Evolutionary conservation across 129 eudicot genomes (phyloP).

Genomic region (Sambucus nigra): DNA sequence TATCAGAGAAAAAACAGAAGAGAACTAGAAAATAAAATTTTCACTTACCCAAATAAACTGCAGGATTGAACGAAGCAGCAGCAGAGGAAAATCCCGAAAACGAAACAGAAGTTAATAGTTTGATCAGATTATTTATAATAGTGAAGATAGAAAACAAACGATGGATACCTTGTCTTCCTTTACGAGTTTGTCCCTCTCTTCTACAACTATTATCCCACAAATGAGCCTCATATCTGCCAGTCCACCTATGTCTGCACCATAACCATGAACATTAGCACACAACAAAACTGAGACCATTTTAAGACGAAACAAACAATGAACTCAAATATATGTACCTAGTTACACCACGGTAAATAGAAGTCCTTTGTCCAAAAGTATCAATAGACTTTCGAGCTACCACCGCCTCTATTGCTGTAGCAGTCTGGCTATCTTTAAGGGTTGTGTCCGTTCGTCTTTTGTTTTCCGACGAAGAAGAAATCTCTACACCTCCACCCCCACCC

Average conservation of each 20-base stretch:
- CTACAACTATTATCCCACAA: constrained; percentile 97
- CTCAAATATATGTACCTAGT: constrained; percentile 45
- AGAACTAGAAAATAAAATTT: constrained; percentile 12
- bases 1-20: constrained; percentile 4
- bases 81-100: constrained; percentile 2
- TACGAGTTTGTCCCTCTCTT: constrained; percentile 97
- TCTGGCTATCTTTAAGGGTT: constrained; percentile 33
- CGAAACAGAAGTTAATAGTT: constrained; percentile 12
- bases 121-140: constrained; percentile 21
- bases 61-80: constrained; percentile 31
- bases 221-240: constrained; percentile 97
- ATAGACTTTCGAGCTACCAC: constrained; percentile 40
- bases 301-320: background rate
- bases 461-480: constrained; percentile 28
- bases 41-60: constrained; percentile 91
- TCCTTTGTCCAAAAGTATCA: constrained; percentile 92
- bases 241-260: constrained; percentile 88
- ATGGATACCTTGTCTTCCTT: constrained; percentile 84
- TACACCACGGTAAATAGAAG: constrained; percentile 96
- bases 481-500: constrained; percentile 38
- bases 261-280: constrained; percentile 7
- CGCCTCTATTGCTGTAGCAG: constrained; percentile 38
- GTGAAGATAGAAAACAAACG: background rate
- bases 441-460: constrained; percentile 35
- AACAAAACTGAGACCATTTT: background rate